phyloP scores from a whole-genome alignment of 495 filamentous ascomycete genomes.

The Astrothelium subdiscretum region DNA sequence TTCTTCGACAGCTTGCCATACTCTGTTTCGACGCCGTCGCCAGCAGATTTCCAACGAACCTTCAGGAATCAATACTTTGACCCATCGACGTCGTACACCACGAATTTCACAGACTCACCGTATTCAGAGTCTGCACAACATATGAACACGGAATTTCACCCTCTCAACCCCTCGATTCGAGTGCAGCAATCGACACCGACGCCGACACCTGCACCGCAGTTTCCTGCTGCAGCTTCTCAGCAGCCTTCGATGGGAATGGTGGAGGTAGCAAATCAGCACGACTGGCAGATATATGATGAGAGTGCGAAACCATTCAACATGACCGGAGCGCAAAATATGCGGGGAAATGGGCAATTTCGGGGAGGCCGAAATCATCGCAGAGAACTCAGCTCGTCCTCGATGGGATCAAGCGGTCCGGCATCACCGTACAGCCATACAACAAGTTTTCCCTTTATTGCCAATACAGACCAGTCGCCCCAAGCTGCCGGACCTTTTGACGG shows the following conservation, averaged over 20 bases:
- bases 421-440: conserved; percentile 22
- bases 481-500: conserved; percentile 10
- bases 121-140: background rate
- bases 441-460: conserved; percentile 25
- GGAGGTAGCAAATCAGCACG: background rate
- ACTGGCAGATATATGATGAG: conserved; percentile 9
- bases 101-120: background rate
- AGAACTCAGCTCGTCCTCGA: conserved; percentile 21
- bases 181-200: conserved; percentile 5
- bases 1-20: background rate
- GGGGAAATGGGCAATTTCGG: background rate
- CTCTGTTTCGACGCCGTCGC: background rate
- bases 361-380: conserved; percentile 5
- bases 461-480: conserved; percentile 25
- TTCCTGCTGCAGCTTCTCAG: background rate
- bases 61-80: background rate
- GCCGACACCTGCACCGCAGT: background rate
- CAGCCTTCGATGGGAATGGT: background rate
- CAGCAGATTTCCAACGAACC: background rate
- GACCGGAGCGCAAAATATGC: background rate
- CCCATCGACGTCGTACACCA: background rate
- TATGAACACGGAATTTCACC: background rate
- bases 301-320: conserved; percentile 5
- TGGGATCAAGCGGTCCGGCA: conserved; percentile 22
- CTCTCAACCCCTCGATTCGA: conserved; percentile 2